Evolutionary conservation across 805 yeast genomes (phyloP), one percentile per base, ranked within the genome.

Genomic region (Kuraishia molischiana): DNA sequence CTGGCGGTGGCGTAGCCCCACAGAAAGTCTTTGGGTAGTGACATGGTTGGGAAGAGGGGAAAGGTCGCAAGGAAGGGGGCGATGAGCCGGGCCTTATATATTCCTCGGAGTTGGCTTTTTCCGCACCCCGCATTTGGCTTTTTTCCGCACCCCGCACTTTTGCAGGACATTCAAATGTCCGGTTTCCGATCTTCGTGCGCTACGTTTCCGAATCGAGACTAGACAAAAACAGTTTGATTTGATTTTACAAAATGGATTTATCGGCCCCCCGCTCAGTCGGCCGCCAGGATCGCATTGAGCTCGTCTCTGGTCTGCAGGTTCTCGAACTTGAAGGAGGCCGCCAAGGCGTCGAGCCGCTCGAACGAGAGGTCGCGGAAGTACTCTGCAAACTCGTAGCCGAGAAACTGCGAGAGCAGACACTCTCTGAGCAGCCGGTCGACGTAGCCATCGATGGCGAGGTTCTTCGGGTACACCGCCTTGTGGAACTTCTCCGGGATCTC

Each of bases 271-370:
- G n/a, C n/a, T n/a, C n/a, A n/a, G n/a, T n/a, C n/a, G n/a, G 19
- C 29, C 14, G 29, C 19, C 10, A 49, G 39, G 14, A 49, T 44
- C 1, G 31, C 41, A 34, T 68, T 69, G 49, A 70, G 55, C 42
- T 57, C 61, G 24, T 64, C 66, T 42, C 75, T 58, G 50, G 62
- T 56, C 19, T 48, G 44, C 30, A 62, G 52, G 43, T 69, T 69
- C 48, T 69, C 74, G 40, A 70, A 59, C 52, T 68, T 68, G 59
- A 67, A 70, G 37, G 61, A 56, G n/a, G 67, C 70, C 22, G 75
- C 75, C 48, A 70, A 53, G 43, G 66, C 73, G 45, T 70, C 75
- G 40, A 70, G 53, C 24, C 69, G 72, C 24, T 67, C 72, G 38
- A 61, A 62, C 4, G 56, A 44, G 44, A 68, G 59, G 29, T 54